These are phyloP conservation scores for Tolypocladium guangdongense DNA, from an alignment of 2,329 filamentous ascomycete species.

Conservation along the genomic window DNA sequence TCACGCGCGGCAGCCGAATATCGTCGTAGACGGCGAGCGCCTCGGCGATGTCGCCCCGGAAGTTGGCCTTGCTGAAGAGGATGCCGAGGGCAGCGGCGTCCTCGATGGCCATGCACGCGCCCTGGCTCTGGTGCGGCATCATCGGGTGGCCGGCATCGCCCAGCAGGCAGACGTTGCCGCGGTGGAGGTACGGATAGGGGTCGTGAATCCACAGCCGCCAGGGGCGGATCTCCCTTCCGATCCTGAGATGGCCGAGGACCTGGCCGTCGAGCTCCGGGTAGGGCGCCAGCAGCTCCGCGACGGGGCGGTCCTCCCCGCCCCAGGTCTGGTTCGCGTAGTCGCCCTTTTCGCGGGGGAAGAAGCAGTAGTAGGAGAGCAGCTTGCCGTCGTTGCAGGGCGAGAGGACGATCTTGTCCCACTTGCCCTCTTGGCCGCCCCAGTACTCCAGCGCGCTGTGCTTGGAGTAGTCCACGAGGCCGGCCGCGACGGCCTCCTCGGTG, in stretches of 20 bases:
- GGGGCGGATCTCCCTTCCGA: constrained; percentile 51
- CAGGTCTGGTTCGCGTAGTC: constrained; percentile 52
- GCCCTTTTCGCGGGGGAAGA: constrained; percentile 45
- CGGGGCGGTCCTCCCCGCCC: constrained; percentile 38
- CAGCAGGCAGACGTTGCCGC: constrained; percentile 42
- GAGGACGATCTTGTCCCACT: constrained; percentile 60
- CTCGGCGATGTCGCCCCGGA: constrained; percentile 35
- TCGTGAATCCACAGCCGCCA: constrained; percentile 54
- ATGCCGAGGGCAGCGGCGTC: constrained; percentile 52
- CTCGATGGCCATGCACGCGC: constrained; percentile 55
- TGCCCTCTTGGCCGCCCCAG: constrained; percentile 55
- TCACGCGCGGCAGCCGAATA: constrained; percentile 43
- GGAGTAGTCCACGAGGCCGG: constrained; percentile 54
- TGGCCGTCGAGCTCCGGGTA: constrained; percentile 49
- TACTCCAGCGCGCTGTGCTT: constrained; percentile 52
- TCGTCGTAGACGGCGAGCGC: constrained; percentile 38
- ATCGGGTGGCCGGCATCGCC: constrained; percentile 59
- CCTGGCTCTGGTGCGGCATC: constrained; percentile 57
- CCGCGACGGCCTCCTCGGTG: constrained; percentile 46
- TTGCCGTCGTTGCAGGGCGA: constrained; percentile 57
- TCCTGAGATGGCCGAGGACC: constrained; percentile 44
- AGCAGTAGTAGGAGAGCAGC: constrained; percentile 59
- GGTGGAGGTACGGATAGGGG: constrained; percentile 47
- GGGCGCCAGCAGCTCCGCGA: constrained; percentile 48
- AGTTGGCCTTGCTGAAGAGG: constrained; percentile 39